Evolutionary conservation across 2,329 filamentous ascomycete genomes (phyloP).

Genomic region (Didymella segeticola): DNA sequence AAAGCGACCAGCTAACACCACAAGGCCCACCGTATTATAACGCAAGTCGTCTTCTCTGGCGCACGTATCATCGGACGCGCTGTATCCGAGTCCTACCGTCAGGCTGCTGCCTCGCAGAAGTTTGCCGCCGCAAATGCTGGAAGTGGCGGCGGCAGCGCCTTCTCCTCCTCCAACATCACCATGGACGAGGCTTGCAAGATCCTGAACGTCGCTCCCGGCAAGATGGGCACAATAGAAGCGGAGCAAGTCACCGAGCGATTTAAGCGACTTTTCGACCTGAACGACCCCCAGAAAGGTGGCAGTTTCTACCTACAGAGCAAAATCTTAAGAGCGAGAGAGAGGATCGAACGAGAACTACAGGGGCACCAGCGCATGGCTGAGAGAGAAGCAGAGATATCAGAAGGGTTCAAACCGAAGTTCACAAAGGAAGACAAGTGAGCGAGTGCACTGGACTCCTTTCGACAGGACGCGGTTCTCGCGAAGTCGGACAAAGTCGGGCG

Average conservation of each 20-base stretch:
- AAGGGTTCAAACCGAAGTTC: conserved; percentile 93
- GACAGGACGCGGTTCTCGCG: neutral
- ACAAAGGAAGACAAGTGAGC: conserved; percentile 72
- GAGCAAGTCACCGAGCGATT: conserved; percentile 84
- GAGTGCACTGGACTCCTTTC: neutral
- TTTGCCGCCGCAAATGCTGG: conserved; percentile 75
- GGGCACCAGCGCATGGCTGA: conserved; percentile 73
- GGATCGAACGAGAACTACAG: conserved; percentile 85
- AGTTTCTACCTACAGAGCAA: conserved; percentile 99
- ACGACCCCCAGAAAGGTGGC: conserved; percentile 93
- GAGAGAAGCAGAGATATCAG: conserved; percentile 77
- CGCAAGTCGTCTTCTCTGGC: conserved; percentile 90
- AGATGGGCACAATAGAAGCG: conserved; percentile 76
- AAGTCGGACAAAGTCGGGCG: neutral
- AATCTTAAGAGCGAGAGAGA: conserved; percentile 85
- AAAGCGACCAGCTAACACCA: conserved; percentile 29
- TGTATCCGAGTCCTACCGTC: conserved; percentile 92
- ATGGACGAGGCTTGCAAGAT: conserved; percentile 98
- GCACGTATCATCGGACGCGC: conserved; percentile 90
- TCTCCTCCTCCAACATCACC: conserved; percentile 76
- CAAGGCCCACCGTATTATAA: conserved; percentile 93
- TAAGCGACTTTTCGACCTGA: conserved; percentile 92
- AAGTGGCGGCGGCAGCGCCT: conserved; percentile 55
- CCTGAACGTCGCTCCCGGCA: conserved; percentile 90
- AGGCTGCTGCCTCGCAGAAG: conserved; percentile 85